Base-by-base conservation (phyloP, 306 rosid species). In the barrel medic (Medicago truncatula) region DNA sequence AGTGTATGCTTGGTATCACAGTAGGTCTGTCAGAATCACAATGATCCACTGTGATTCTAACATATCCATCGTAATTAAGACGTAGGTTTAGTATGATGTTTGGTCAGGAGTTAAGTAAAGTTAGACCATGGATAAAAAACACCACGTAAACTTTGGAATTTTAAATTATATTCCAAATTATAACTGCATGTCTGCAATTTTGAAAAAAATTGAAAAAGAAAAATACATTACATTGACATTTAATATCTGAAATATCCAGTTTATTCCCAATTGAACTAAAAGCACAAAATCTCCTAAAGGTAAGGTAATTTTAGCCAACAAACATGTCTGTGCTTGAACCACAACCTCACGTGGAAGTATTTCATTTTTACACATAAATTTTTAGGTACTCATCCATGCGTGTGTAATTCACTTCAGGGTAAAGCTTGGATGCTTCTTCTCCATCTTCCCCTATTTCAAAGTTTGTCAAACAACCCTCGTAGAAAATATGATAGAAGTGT, bases 371-470 rank as follows among this genome's bases (percentile, higher is more conserved):
- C 17, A 82, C 80, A 78, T 80, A 86, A 58, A 78, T 60, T 74
- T 82, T 81, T 2, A 93, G 85, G 82, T 87, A 88, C 10, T 89
- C 87, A 46, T 93, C 87, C 91, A 93, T 85, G 49, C 92, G 87
- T 31, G 83, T 88, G 82, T 91, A 93, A 21, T 84, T 82, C 28
- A 91, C 96, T 11, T 93, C 90, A 50, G 96, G 98, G 74, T 88
- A 93, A 63, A 93, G 96, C 71, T 83, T 11, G 0, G 96, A 88
- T 50, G 98, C 97, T 86, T 93, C 98, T 79, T 88, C 89, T 61
- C 86, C 95, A 17, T 84, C 83, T 21, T 84, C 85, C 18, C 91
- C 96, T 7, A 91, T 86, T 65, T 91, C 88, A 52, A 91, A 93
- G 78, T 89, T 93, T n/a, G 94, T 85, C 79, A 87, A 49, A 78